Conservation (phyloP, 148 eudicot species). For the Fallopia convolvulus region DNA sequence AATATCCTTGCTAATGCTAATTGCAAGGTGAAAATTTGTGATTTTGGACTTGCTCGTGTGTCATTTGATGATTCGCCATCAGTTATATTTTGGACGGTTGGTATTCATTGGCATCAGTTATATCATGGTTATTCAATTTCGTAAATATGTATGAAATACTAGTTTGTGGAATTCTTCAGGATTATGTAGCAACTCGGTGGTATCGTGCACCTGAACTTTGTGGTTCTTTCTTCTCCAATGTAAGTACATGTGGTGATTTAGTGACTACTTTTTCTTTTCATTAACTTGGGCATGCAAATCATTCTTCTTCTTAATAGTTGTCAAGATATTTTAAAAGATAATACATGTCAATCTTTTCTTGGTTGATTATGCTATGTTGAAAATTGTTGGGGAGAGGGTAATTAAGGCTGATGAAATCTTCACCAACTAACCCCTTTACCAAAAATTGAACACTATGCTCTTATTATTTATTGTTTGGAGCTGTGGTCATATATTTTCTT, state of each 20-base stretch:
- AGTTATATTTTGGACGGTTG: conserved; percentile 46
- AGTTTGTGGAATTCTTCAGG: conserved; percentile 18
- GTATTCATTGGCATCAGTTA: neutral
- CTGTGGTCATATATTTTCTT: neutral
- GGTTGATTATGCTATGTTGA: neutral
- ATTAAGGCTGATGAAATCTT: neutral
- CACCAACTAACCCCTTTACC: neutral
- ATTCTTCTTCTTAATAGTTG: neutral
- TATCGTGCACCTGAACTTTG: conserved; percentile 60
- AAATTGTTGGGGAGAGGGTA: neutral
- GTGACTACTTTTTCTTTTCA: neutral
- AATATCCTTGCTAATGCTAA: conserved; percentile 50
- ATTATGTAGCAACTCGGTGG: conserved; percentile 60
- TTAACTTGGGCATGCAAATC: neutral
- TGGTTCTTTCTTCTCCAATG: conserved; percentile 58
- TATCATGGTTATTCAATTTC: neutral
- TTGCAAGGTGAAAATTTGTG: conserved; percentile 53
- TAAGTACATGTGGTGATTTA: conserved; percentile 13
- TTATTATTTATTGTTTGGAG: neutral
- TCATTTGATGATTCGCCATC: conserved; percentile 51
- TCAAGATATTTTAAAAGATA: neutral
- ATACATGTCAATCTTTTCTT: neutral
- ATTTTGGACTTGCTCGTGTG: conserved; percentile 54
- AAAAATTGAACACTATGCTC: neutral
- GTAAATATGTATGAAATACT: neutral